Conservation (phyloP, 139 green algal genomes). For the Tetradesmus lagerheimii region DNA sequence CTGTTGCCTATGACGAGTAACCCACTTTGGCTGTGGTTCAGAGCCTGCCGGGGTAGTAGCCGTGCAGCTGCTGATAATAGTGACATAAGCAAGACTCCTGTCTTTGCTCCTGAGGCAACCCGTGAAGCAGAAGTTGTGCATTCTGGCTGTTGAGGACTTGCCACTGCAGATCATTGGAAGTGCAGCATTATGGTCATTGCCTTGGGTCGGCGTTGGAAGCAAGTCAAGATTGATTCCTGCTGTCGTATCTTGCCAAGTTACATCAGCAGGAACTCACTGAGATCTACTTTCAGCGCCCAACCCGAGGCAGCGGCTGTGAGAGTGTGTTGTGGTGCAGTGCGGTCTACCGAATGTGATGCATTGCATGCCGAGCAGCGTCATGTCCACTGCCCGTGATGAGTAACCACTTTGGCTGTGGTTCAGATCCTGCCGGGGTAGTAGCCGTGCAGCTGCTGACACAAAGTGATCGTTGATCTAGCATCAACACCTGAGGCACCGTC, state of each 20-base stretch:
- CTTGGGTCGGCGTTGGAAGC: too few relatives aligned
- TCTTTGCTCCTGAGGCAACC: not conserved
- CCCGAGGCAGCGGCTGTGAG: too few relatives aligned
- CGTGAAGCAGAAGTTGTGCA: too few relatives aligned
- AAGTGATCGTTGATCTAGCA: not conserved
- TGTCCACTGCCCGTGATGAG: conserved; percentile 37
- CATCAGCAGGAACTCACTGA: too few relatives aligned
- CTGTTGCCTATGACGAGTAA: not conserved
- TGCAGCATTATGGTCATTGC: too few relatives aligned
- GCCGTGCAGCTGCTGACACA: not conserved
- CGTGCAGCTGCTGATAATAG: not conserved
- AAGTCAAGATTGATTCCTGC: too few relatives aligned
- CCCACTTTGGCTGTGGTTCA: conserved; percentile 33
- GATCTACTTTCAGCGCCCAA: too few relatives aligned
- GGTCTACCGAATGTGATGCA: not conserved
- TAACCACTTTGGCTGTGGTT: conserved; percentile 46
- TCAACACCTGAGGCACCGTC: not conserved
- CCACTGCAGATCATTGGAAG: too few relatives aligned
- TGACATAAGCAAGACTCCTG: too few relatives aligned
- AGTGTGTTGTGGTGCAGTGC: not conserved
- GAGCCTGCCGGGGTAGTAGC: not conserved
- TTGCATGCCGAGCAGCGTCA: not conserved
- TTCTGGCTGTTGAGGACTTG: too few relatives aligned
- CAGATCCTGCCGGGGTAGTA: conserved; percentile 1
- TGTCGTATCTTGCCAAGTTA: too few relatives aligned